These are phyloP conservation scores for Leucogyrophana mollusca DNA, from an alignment of 768 basidiomycete genomes.

Conservation along the genomic window DNA sequence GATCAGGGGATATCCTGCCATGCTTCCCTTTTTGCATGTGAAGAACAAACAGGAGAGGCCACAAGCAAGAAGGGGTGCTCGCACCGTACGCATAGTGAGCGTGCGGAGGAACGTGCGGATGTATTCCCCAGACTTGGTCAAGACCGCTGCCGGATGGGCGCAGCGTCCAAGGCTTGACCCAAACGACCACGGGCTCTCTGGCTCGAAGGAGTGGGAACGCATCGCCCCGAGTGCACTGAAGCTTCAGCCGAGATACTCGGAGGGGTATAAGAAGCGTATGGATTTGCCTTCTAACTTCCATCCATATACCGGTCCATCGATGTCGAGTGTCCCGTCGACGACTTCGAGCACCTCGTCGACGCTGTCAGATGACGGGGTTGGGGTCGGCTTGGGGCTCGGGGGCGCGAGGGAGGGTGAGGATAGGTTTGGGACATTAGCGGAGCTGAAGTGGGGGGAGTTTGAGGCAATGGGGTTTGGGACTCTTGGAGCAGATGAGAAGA, in stretches of 20 bases:
- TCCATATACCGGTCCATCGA: slow-evolving; percentile 37
- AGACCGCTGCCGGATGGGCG: slow-evolving; percentile 53
- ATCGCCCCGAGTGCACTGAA: slow-evolving; percentile 63
- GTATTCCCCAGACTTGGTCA: slow-evolving; percentile 85
- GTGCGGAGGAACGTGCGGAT: slow-evolving; percentile 82
- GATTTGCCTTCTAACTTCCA: slow-evolving; percentile 59
- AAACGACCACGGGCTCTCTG: slow-evolving; percentile 39
- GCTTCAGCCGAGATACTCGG: slow-evolving; percentile 67
- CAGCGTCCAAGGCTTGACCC: slow-evolving; percentile 27
- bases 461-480: slow-evolving; percentile 78
- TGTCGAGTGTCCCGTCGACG: slow-evolving; percentile 37
- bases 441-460: slow-evolving; percentile 91
- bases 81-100: slow-evolving; percentile 73
- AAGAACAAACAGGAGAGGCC: slow-evolving; percentile 48
- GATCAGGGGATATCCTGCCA: slow-evolving; percentile 86
- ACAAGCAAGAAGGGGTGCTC: slow-evolving; percentile 71
- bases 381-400: slow-evolving; percentile 30
- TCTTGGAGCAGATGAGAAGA: slow-evolving; percentile 52
- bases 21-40: slow-evolving; percentile 62
- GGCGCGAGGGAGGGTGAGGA: slow-evolving; percentile 53
- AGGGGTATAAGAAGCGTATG: slow-evolving; percentile 76
- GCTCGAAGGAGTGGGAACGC: slow-evolving; percentile 76
- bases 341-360: slow-evolving; percentile 41
- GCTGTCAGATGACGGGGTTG: slow-evolving; percentile 28
- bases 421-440: slow-evolving; percentile 77